Evolutionary conservation across 192 early-diverging fungal species (phyloP).

Genomic region (Backusella macrospora): DNA sequence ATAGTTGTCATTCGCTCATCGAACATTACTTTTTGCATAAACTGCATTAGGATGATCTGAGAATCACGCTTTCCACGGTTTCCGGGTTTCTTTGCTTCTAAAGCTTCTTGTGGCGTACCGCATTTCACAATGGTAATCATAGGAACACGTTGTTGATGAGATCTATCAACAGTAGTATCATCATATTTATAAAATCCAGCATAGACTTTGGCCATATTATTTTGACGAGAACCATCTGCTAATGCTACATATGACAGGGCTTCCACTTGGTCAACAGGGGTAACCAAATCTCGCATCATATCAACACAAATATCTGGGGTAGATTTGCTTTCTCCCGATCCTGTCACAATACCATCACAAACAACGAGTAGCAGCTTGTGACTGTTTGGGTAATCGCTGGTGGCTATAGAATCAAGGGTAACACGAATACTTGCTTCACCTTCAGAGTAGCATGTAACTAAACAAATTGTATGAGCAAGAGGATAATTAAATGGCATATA

Average conservation of each 20-base stretch:
- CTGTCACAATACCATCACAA: slow-evolving; percentile 90
- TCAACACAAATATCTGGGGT: slow-evolving; percentile 81
- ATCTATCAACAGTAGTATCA: slow-evolving; percentile 70
- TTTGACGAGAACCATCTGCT: slow-evolving; percentile 85
- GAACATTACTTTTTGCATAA: slow-evolving; percentile 89
- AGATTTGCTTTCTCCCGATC: slow-evolving; percentile 68
- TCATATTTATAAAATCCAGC: slow-evolving; percentile 88
- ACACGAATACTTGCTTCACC: slow-evolving; percentile 75
- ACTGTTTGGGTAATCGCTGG: slow-evolving; percentile 80
- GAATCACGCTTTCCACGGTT: slow-evolving; percentile 97
- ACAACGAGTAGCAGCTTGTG: slow-evolving; percentile 88
- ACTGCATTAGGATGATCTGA: slow-evolving; percentile 95
- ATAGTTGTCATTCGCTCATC: slow-evolving; percentile 85
- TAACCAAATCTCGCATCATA: slow-evolving; percentile 71
- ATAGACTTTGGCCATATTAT: slow-evolving; percentile 93
- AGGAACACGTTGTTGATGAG: slow-evolving; percentile 67
- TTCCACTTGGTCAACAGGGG: slow-evolving; percentile 55
- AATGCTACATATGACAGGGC: slow-evolving; percentile 82
- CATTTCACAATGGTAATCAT: slow-evolving; percentile 62
- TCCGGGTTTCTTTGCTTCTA: slow-evolving; percentile 71
- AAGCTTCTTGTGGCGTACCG: slow-evolving; percentile 63
- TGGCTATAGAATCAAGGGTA: slow-evolving; percentile 87
- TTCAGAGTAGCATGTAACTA: slow-evolving; percentile 94
- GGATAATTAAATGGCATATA: slow-evolving; percentile 57
- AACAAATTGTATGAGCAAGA: slow-evolving; percentile 63